A percentile compares a stretch with the other conserved stretches of the same genome.
Conservation (phyloP, 306 rosid species). For the Pterocarpus santalinus region DNA sequence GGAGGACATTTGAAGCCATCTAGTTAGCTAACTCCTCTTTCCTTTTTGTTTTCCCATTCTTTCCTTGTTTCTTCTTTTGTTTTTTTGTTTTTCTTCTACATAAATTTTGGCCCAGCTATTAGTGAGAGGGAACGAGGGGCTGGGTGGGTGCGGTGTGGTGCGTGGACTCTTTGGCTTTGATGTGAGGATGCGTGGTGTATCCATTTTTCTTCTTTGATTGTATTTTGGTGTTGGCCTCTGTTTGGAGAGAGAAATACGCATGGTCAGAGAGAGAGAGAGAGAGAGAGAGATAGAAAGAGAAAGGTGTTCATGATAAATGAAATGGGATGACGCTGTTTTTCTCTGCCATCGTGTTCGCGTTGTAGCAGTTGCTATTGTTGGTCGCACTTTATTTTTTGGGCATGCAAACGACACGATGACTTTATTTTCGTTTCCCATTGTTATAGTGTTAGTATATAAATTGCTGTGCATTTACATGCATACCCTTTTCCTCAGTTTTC, state of each 20-base stretch:
- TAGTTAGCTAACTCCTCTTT: conserved; percentile 50
- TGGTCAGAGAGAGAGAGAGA: conserved; percentile 33
- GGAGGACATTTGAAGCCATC: conserved; percentile 80
- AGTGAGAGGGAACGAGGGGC: conserved; percentile 48
- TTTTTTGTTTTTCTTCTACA: conserved; percentile 25
- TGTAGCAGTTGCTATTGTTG: not conserved
- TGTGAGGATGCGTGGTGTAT: not conserved
- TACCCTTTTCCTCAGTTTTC: conserved; percentile 39
- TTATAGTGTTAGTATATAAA: not conserved
- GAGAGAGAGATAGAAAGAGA: not conserved
- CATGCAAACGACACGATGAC: not conserved
- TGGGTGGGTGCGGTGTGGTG: conserved; percentile 30
- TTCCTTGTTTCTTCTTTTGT: conserved; percentile 34
- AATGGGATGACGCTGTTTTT: conserved; percentile 9
- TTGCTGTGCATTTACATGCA: conserved; percentile 12
- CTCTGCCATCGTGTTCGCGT: not conserved
- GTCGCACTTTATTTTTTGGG: conserved; percentile 15
- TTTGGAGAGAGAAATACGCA: conserved; percentile 55
- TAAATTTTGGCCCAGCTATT: conserved; percentile 81
- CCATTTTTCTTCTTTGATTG: conserved; percentile 65
- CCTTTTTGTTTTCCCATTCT: not conserved
- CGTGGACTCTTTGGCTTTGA: too few relatives aligned
- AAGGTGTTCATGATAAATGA: conserved; percentile 9
- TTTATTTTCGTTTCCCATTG: not conserved
- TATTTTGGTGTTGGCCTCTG: conserved; percentile 42